These are phyloP conservation scores for Melampsora americana DNA, from an alignment of 1,284 basidiomycete species.

Conservation along the genomic window DNA sequence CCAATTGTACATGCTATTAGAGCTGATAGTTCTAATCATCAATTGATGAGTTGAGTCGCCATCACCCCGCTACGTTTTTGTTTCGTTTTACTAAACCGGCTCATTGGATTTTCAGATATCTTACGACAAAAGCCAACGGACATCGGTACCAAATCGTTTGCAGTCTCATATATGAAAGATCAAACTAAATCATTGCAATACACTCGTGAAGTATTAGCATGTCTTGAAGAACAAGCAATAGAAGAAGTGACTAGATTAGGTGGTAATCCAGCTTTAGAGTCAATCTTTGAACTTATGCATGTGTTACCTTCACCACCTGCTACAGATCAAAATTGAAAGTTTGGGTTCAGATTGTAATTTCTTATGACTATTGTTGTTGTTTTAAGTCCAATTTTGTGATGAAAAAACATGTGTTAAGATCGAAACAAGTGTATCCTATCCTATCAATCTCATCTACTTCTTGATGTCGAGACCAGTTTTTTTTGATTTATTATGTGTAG, in stretches of 20 bases:
- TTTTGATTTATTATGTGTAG: too few relatives aligned
- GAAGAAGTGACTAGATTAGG: slow-evolving; percentile 63
- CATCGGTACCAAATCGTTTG: slow-evolving; percentile 71
- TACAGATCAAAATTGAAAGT: background rate
- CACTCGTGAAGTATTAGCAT: slow-evolving; percentile 63
- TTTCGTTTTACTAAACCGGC: background rate
- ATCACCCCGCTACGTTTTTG: background rate
- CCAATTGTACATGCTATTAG: slow-evolving; percentile 85
- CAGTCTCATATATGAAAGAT: slow-evolving; percentile 71
- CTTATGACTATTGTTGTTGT: too few relatives aligned
- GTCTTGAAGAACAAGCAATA: slow-evolving; percentile 61
- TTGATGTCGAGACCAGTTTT: too few relatives aligned
- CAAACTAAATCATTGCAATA: slow-evolving; percentile 73
- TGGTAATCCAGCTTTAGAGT: slow-evolving; percentile 60
- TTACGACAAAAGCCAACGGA: slow-evolving; percentile 80
- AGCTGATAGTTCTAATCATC: slow-evolving; percentile 67
- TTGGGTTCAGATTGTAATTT: too few relatives aligned
- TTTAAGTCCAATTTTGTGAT: too few relatives aligned
- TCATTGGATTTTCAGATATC: slow-evolving; percentile 62
- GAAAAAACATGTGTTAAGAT: too few relatives aligned
- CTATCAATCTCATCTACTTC: too few relatives aligned
- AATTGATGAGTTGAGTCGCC: slow-evolving; percentile 69
- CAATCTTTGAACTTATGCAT: slow-evolving; percentile 57
- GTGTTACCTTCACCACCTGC: slow-evolving; percentile 33
- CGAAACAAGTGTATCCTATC: too few relatives aligned